Percentiles rank a stretch among this genome's conserved stretches.
Evolutionary conservation across 345 rosid genomes (phyloP).

Genomic region (Tarenaya hassleriana): DNA sequence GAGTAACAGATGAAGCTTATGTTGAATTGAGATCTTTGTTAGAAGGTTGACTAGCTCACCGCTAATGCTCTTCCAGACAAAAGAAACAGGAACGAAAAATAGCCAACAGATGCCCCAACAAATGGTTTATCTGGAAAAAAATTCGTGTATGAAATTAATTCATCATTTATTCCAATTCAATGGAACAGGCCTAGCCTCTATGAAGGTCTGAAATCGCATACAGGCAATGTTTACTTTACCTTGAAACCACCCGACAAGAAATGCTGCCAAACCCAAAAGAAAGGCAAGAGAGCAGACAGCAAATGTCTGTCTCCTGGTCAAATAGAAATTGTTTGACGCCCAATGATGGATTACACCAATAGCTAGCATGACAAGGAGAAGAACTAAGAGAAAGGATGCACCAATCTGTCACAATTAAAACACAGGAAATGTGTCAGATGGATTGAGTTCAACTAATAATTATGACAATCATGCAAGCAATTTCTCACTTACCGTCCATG

Average conservation of each 20-base stretch:
- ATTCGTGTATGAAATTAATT: slow-evolving; percentile 12
- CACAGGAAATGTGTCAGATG: slow-evolving; percentile 30
- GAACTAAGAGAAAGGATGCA: slow-evolving; percentile 80
- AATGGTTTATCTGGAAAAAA: slow-evolving; percentile 71
- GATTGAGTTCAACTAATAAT: slow-evolving; percentile 15
- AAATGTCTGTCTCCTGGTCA: slow-evolving; percentile 84
- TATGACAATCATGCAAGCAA: slow-evolving; percentile 19
- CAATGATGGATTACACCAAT: slow-evolving; percentile 92
- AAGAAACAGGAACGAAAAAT: slow-evolving; percentile 86
- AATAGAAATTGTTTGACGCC: slow-evolving; percentile 98
- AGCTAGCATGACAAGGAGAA: slow-evolving; percentile 81
- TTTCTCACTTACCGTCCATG: slow-evolving; percentile 77
- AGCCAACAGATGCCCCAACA: slow-evolving; percentile 99
- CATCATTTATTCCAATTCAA: background rate
- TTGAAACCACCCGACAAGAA: slow-evolving; percentile 84
- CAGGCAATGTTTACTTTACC: slow-evolving; percentile 52
- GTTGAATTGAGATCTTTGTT: background rate
- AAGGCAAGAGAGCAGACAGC: slow-evolving; percentile 87
- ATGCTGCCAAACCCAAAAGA: slow-evolving; percentile 97
- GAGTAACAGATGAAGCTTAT: slow-evolving; percentile 17
- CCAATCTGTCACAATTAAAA: slow-evolving; percentile 62
- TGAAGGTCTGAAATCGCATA: slow-evolving; percentile 15
- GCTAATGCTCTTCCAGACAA: slow-evolving; percentile 97
- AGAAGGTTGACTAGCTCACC: slow-evolving; percentile 40
- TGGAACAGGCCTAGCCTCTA: slow-evolving; percentile 7